These are phyloP conservation scores for Torulaspora gathmanii DNA, from an alignment of 805 yeast species.

Conservation along the genomic window DNA sequence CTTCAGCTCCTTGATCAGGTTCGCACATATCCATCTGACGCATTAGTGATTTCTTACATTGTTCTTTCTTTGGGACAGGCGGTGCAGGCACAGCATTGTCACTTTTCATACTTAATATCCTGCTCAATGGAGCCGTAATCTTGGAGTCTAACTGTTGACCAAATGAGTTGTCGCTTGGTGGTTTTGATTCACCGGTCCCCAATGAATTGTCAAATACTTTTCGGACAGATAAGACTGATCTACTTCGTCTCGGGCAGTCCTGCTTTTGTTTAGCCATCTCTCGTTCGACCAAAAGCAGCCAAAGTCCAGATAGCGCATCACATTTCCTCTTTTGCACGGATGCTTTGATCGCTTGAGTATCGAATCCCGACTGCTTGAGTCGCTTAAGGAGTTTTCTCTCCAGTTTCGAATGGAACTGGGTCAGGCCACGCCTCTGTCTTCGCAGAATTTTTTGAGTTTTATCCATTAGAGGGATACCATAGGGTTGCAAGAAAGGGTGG, in stretches of 20 bases:
- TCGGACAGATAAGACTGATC: conserved; percentile 34
- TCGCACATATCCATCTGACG: conserved; percentile 1
- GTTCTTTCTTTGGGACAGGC: conserved; percentile 2
- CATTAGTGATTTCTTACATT: conserved; percentile 1
- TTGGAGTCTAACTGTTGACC: conserved; percentile 24
- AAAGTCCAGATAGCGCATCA: conserved; percentile 70
- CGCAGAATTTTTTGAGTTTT: conserved; percentile 37
- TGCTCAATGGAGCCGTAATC: conserved; percentile 18
- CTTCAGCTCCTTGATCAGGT: conserved; percentile 1
- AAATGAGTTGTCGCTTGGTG: conserved; percentile 23
- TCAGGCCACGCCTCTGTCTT: conserved; percentile 35
- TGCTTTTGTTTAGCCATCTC: conserved; percentile 34
- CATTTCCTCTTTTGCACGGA: conserved; percentile 56
- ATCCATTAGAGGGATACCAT: conserved; percentile 42
- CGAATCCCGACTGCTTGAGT: conserved; percentile 57
- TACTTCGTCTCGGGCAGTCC: conserved; percentile 35
- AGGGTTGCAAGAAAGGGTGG: conserved; percentile 47
- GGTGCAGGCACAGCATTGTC: conserved; percentile 8
- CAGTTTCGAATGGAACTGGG: conserved; percentile 53
- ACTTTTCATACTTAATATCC: conserved; percentile 29
- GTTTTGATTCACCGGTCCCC: conserved; percentile 26
- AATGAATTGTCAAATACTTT: conserved; percentile 27
- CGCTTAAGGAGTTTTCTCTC: conserved; percentile 60
- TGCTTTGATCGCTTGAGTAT: conserved; percentile 52
- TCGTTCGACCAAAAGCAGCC: conserved; percentile 60